Base-by-base conservation (phyloP, 2,329 filamentous ascomycete species). In the Arthrobotrys iridis region DNA sequence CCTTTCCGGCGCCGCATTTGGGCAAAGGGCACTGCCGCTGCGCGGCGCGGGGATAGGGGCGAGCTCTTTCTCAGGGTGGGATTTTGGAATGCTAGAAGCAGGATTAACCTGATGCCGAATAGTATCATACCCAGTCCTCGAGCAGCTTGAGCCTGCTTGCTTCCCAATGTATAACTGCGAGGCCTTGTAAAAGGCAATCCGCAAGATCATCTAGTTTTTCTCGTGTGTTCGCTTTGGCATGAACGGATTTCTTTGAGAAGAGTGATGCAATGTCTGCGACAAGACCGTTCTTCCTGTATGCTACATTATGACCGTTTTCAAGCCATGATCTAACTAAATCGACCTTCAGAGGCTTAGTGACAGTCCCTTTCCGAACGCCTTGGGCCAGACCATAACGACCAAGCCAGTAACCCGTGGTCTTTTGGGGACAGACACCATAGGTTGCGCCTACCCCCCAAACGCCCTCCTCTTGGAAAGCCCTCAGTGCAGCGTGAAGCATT, bases 141-240 rank as follows among this genome's bases (percentile, higher is more conserved):
- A 81, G 66, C 0, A 84, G 78, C 10, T 77, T 77, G 24, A 79
- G 80, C 76, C 82, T 83, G 78, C 91, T 91, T 78, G 85, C 83
- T 80, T 93, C 88, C 92, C 92, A 96, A 74, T 88, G 85, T 37
- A 92, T 82, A 88, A 91, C 94, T 1, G 91, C 89, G 71, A 92
- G 85, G 1, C 89, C 92, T 81, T 96, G 92, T 63, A 95, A 81
- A 24, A 95, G 83, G 80, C 89, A 91, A 83, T 96, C 92, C 0
- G 92, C 90, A 57, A 96, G 82, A 83, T 96, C 92, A 81, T 96
- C 92, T 62, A 94, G 81, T 82, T 95, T 95, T n/a, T 62, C 78
- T 79, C 65, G 48, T 33, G 57, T 35, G 24, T n/a, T 40, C 7
- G 33, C 13, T 35, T 68, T 75, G 22, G 63, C n/a, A 28, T 30